Percentiles rank a stretch among this genome's conserved stretches.
Evolutionary conservation across 768 basidiomycete genomes (phyloP).

Genomic region (Collybia mongolica): DNA sequence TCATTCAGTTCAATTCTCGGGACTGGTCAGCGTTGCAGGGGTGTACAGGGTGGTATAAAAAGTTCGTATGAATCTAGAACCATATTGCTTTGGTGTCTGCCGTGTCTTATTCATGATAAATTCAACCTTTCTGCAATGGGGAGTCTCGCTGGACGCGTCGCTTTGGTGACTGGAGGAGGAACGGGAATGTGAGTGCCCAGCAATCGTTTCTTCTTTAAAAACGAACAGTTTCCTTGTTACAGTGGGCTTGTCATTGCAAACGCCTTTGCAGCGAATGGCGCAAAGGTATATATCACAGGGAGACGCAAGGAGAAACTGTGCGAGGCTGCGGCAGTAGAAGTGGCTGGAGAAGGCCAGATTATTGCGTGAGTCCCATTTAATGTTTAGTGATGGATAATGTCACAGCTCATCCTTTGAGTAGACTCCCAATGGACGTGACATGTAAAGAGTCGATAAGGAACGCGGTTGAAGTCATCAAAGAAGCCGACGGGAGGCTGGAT

Average conservation of each 20-base stretch:
- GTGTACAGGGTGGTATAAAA: too few species aligned
- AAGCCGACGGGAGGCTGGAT: constrained; percentile 22
- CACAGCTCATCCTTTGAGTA: not conserved
- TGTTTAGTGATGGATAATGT: not conserved
- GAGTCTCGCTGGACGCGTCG: not conserved
- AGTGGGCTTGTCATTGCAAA: constrained; percentile 8
- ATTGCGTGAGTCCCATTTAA: constrained; percentile 5
- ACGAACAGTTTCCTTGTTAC: not conserved
- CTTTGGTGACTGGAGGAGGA: constrained; percentile 5
- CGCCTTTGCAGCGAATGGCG: constrained; percentile 13
- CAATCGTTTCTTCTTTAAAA: not conserved
- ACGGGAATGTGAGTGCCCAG: constrained; percentile 3
- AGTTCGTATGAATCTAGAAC: too few species aligned
- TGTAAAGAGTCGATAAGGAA: constrained; percentile 13
- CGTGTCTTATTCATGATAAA: too few species aligned
- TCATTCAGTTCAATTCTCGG: too few species aligned
- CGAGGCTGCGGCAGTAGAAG: not conserved
- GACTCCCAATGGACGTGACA: constrained; percentile 1
- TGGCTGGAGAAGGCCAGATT: not conserved
- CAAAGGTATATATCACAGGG: constrained; percentile 20
- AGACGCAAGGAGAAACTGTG: constrained; percentile 14
- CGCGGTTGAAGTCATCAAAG: constrained; percentile 18
- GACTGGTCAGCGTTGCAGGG: too few species aligned
- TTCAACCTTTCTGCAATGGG: not conserved
- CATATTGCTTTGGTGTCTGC: too few species aligned